phyloP scores from a whole-genome alignment of 805 yeast species.

The Lipomyces sp. region DNA sequence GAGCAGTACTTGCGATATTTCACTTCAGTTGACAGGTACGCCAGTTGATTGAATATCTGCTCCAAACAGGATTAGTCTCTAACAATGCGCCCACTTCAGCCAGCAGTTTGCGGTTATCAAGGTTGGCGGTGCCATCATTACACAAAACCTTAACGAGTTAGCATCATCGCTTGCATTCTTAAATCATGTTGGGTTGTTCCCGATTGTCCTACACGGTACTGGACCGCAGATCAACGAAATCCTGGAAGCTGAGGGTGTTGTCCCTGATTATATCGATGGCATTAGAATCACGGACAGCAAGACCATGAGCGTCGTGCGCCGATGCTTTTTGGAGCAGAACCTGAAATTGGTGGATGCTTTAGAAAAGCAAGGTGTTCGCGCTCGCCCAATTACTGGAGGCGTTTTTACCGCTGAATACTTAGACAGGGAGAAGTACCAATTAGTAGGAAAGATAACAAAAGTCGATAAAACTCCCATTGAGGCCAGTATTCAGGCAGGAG shows the following conservation, averaged over 20 bases:
- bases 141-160: slow-evolving; percentile 88
- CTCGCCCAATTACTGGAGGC: slow-evolving; percentile 98
- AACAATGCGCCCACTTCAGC: slow-evolving; percentile 53
- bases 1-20: slow-evolving; percentile 96
- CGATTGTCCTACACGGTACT: slow-evolving; percentile 96
- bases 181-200: slow-evolving; percentile 96
- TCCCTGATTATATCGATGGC: slow-evolving; percentile 95
- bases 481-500: slow-evolving; percentile 94
- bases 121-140: slow-evolving; percentile 98
- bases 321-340: slow-evolving; percentile 94
- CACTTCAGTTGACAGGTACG: slow-evolving; percentile 69
- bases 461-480: slow-evolving; percentile 91
- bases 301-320: slow-evolving; percentile 95
- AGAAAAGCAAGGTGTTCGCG: slow-evolving; percentile 95
- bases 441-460: slow-evolving; percentile 86
- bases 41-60: neutral
- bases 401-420: slow-evolving; percentile 92
- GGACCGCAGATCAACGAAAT: slow-evolving; percentile 98
- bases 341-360: slow-evolving; percentile 92
- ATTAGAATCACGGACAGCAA: slow-evolving; percentile 92
- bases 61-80: neutral
- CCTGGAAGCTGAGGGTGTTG: slow-evolving; percentile 90
- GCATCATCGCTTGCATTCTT: slow-evolving; percentile 95
- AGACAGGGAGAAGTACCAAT: slow-evolving; percentile 85
- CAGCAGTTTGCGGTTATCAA: slow-evolving; percentile 98